A percentile compares a stretch with the other conserved stretches of the same genome.
These are phyloP conservation scores for Suillus cothurnatus DNA, from an alignment of 768 basidiomycete species.

Conservation along the genomic window DNA sequence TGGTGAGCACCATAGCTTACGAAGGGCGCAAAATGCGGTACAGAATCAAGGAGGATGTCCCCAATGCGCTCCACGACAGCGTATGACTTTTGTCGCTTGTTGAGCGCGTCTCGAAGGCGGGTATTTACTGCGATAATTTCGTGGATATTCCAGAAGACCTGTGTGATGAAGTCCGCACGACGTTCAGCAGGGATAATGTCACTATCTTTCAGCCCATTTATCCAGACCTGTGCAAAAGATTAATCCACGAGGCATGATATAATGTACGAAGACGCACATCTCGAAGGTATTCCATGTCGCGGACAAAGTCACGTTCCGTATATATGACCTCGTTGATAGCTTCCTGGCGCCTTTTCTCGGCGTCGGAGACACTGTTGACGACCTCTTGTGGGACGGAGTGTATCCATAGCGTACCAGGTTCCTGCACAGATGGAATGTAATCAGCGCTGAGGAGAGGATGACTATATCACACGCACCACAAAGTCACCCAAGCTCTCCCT, in stretches of 20 bases:
- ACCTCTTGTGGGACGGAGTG: constrained; percentile 96
- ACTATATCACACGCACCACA: constrained; percentile 48
- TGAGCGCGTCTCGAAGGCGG: constrained; percentile 88
- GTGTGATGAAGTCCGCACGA: constrained; percentile 83
- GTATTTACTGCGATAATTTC: constrained; percentile 93
- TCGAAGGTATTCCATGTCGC: constrained; percentile 96
- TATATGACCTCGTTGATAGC: constrained; percentile 95
- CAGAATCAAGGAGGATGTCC: constrained; percentile 85
- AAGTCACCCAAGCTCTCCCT: constrained; percentile 80
- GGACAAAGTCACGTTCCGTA: constrained; percentile 96
- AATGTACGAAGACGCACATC: constrained; percentile 59
- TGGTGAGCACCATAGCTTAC: constrained; percentile 97
- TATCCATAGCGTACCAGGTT: constrained; percentile 90
- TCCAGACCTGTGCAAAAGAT: constrained; percentile 66
- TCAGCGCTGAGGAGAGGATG: constrained; percentile 10
- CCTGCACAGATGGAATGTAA: constrained; percentile 44
- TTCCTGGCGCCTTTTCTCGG: constrained; percentile 95
- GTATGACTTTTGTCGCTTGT: constrained; percentile 92
- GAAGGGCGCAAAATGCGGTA: constrained; percentile 89
- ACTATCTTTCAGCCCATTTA: constrained; percentile 76
- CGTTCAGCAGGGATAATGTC: constrained; percentile 77
- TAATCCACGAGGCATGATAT: neutral
- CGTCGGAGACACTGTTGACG: constrained; percentile 87
- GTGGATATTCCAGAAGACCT: constrained; percentile 98
- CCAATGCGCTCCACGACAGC: constrained; percentile 92